Conservation (phyloP, 148 eudicot genomes). For the Rhododendron griersonianum region DNA sequence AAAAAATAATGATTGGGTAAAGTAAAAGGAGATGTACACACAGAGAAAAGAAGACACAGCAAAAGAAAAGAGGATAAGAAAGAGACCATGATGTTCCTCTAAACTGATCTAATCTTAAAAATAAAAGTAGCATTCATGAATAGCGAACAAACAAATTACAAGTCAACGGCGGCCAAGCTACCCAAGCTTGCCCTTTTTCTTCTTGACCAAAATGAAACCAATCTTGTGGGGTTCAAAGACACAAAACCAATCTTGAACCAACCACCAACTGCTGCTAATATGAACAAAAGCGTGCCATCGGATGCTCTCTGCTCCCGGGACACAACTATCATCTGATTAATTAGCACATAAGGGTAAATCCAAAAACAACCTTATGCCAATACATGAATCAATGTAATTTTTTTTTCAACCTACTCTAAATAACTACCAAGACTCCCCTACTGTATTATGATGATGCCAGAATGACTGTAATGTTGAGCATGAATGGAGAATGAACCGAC, state of each 20-base stretch:
- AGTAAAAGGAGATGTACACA: background rate
- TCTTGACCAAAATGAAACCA: conserved; percentile 10
- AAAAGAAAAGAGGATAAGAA: background rate
- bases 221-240: conserved; percentile 29
- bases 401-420: background rate
- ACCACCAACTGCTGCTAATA: conserved; percentile 17
- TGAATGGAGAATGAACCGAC: background rate
- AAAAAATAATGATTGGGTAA: background rate
- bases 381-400: conserved; percentile 11
- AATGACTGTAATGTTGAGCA: background rate
- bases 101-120: background rate
- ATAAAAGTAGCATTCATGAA: background rate
- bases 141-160: conserved; percentile 7
- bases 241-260: conserved; percentile 38
- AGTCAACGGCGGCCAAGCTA: conserved; percentile 21
- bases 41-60: background rate
- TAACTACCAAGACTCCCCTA: background rate
- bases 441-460: background rate
- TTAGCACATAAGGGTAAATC: conserved; percentile 25
- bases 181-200: conserved; percentile 18
- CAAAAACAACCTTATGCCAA: conserved; percentile 32
- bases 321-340: conserved; percentile 12
- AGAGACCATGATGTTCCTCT: background rate
- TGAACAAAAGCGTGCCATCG: conserved; percentile 33
- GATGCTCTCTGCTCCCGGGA: conserved; percentile 39